These are phyloP conservation scores for Sclerotinia subarctica DNA, from an alignment of 2,329 filamentous ascomycete genomes.

Conservation along the genomic window DNA sequence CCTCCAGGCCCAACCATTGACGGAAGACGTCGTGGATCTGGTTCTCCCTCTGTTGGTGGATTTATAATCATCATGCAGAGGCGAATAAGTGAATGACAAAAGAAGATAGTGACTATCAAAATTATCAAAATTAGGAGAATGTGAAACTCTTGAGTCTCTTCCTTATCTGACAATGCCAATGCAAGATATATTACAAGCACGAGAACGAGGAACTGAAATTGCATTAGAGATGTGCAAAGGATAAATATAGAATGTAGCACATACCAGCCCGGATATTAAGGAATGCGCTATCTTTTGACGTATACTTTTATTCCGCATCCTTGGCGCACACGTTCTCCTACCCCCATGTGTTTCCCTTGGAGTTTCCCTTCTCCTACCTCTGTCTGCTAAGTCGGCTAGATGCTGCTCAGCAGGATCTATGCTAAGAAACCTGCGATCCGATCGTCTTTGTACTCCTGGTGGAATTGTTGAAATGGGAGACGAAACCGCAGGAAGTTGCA, in stretches of 20 bases:
- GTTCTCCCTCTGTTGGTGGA: conserved; percentile 39
- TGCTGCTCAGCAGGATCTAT: conserved; percentile 50
- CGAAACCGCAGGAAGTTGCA: conserved; percentile 21
- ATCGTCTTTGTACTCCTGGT: conserved; percentile 24
- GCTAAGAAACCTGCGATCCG: conserved; percentile 39
- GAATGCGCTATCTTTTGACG: conserved; percentile 57
- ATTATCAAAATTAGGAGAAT: conserved; percentile 78
- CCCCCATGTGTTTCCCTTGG: conserved; percentile 28
- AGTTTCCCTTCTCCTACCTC: conserved; percentile 41
- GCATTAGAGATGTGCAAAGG: conserved; percentile 19
- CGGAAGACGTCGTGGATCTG: conserved; percentile 39
- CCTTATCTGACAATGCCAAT: conserved; percentile 63
- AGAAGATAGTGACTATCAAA: conserved; percentile 70
- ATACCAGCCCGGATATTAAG: conserved; percentile 57
- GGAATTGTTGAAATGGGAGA: conserved; percentile 24
- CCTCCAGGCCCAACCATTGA: conserved; percentile 56
- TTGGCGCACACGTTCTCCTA: conserved; percentile 44
- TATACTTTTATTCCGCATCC: conserved; percentile 52
- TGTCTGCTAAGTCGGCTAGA: conserved; percentile 46
- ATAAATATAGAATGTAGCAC: not conserved
- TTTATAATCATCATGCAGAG: conserved; percentile 62
- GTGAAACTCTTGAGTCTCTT: conserved; percentile 68
- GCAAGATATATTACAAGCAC: conserved; percentile 52
- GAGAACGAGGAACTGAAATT: conserved; percentile 31
- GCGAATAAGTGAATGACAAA: conserved; percentile 74